A percentile compares a stretch with the other conserved stretches of the same genome.
phyloP scores from a whole-genome alignment of 73 alveolate species.

The Halteria grandinella region DNA sequence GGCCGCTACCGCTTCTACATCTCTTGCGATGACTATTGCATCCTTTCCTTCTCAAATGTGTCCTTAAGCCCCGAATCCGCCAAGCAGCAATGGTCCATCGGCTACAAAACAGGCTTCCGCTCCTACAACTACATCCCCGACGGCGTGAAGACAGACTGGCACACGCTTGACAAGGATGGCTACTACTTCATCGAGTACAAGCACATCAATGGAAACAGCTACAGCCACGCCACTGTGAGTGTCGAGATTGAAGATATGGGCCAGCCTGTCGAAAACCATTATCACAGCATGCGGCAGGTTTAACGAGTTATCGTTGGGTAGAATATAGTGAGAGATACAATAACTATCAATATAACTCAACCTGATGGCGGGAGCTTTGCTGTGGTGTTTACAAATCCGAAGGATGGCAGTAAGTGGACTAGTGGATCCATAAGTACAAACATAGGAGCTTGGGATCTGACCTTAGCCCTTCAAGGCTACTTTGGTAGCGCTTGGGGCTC shows the following conservation, averaged over 20 bases:
- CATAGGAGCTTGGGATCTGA: not conserved
- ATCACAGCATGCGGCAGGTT: no score
- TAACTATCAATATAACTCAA: not conserved
- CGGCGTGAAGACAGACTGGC: conserved; percentile 7
- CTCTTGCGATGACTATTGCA: conserved; percentile 51
- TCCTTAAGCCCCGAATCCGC: conserved; percentile 5
- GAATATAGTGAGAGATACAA: not conserved
- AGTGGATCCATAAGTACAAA: no score
- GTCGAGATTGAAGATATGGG: not conserved
- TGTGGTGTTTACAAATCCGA: no score
- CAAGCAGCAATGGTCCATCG: not conserved
- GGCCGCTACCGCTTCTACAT: conserved; percentile 51
- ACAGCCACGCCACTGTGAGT: not conserved
- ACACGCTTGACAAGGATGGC: not conserved
- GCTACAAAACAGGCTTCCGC: not conserved
- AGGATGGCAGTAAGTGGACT: no score
- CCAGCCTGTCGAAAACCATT: no score
- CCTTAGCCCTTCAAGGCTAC: not conserved
- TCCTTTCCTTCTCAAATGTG: conserved; percentile 8
- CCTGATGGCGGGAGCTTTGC: no score
- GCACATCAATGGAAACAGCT: not conserved
- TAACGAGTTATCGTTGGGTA: no score
- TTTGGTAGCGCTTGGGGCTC: not conserved
- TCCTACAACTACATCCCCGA: not conserved
- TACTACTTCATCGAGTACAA: conserved; percentile 22